Conservation (phyloP, 345 rosid genomes). For the Pseudoturritis turrita region DNA sequence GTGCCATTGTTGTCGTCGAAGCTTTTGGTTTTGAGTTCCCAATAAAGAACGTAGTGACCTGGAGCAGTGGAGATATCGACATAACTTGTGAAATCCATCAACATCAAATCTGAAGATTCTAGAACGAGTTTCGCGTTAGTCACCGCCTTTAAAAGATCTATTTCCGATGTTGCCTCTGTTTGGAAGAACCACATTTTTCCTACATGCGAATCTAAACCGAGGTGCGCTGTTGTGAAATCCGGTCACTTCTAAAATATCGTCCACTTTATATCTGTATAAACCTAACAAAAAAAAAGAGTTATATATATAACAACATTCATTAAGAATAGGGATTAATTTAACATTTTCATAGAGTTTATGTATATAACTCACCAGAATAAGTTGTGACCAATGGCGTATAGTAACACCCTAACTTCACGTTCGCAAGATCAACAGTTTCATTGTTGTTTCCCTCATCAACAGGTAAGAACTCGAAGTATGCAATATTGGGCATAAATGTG, state of each 20-base stretch:
- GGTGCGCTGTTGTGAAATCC: slow-evolving; percentile 58
- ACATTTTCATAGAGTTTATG: neutral
- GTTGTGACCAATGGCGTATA: slow-evolving; percentile 58
- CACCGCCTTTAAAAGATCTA: slow-evolving; percentile 49
- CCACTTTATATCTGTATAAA: slow-evolving; percentile 48
- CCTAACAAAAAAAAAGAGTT: slow-evolving; percentile 30
- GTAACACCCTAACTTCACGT: slow-evolving; percentile 47
- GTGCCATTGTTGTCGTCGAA: neutral
- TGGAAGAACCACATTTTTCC: slow-evolving; percentile 50
- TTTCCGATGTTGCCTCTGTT: slow-evolving; percentile 60
- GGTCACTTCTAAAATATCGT: slow-evolving; percentile 51
- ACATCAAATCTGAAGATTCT: slow-evolving; percentile 37
- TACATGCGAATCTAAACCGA: slow-evolving; percentile 43
- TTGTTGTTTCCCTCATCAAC: slow-evolving; percentile 23
- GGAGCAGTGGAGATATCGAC: slow-evolving; percentile 42
- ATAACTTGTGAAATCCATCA: slow-evolving; percentile 47
- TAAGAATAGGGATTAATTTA: neutral
- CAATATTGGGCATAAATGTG: slow-evolving; percentile 58
- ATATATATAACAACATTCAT: too few species aligned
- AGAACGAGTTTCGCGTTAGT: slow-evolving; percentile 36
- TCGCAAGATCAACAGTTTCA: slow-evolving; percentile 41
- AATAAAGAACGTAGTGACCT: slow-evolving; percentile 56
- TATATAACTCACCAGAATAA: slow-evolving; percentile 38
- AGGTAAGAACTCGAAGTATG: slow-evolving; percentile 58
- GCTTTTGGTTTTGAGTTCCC: slow-evolving; percentile 48